Evolutionary conservation across 2,329 filamentous ascomycete species (phyloP), one percentile per base, ranked within the genome.

Genomic region (Fusarium sp.): DNA sequence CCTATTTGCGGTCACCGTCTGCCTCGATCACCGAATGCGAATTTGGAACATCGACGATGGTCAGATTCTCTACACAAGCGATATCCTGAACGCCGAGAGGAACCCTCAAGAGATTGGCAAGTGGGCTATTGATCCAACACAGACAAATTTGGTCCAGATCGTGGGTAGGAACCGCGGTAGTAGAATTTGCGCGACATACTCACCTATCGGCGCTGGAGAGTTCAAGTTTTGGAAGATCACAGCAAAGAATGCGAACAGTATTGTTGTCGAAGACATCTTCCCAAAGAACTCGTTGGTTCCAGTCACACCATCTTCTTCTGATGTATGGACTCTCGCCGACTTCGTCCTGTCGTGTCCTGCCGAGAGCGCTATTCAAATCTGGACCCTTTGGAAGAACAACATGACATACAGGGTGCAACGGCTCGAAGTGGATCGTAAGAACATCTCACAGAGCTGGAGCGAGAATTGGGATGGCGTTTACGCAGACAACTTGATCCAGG

Each of bases 221-320:
- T 98, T 99, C 85, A 98, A 97, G 79, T 94, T 99, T 77, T 99
- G 94, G 93, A 85, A 83, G 69, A 80, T 89, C n/a, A 88, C 88
- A 55, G 87, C 91, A 19, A 88, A 90, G 70, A 88, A 90, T 55
- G 86, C 86, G 72, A 85, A 91, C 73, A 84, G 82, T 4, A 78
- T 93, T 21, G 84, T 89, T 11, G 84, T 97, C 16, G 86, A 89
- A 67, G 93, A 97, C 72, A 82, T 93, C 23, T 94, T 92, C 71
- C 87, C 91, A 0, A 83, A 85, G 41, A 74, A 77, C 49, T 74
- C 74, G 14, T 83, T 96, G 31, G 84, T 91, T 26, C 92, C 94
- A 3, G 88, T 88, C 63, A 90, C 85, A 76, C 90, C 89, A 68
- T 91, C 89, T 45, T 91, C 86, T 73, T 92, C 89, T 70, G 91